Conservation (phyloP, 768 basidiomycete genomes). For the Termitomyces sp. region DNA sequence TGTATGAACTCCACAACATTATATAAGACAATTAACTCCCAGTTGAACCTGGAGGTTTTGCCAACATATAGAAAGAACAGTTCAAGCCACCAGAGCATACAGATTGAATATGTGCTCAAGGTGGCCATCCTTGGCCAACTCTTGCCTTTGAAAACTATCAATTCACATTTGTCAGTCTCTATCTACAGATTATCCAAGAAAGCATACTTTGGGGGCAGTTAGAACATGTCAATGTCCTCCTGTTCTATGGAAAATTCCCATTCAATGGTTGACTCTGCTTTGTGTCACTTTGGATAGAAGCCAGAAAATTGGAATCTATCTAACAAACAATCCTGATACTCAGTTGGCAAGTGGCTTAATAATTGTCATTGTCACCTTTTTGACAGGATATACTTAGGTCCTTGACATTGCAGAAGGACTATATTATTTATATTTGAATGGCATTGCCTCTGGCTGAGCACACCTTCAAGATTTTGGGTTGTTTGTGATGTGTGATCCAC, state of each 20-base stretch:
- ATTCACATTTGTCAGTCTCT: neutral
- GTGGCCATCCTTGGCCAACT: neutral
- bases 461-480: slow-evolving; percentile 1
- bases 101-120: neutral
- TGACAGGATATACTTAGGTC: neutral
- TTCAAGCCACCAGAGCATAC: neutral
- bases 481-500: neutral
- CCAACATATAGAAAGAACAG: too few relatives aligned
- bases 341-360: neutral
- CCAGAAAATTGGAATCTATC: neutral
- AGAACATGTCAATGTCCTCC: neutral
- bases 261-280: neutral
- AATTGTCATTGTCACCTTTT: neutral
- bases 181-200: neutral
- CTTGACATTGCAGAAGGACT: neutral
- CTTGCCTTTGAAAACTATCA: too few relatives aligned
- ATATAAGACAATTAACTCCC: too few relatives aligned
- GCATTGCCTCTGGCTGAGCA: neutral
- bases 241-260: neutral
- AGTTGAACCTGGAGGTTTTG: too few relatives aligned
- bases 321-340: neutral
- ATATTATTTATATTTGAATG: neutral
- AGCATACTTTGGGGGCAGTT: neutral
- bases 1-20: too few relatives aligned
- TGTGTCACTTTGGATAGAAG: neutral